phyloP scores from a whole-genome alignment of 192 early-diverging fungal genomes.

The Coemansia sp. region DNA sequence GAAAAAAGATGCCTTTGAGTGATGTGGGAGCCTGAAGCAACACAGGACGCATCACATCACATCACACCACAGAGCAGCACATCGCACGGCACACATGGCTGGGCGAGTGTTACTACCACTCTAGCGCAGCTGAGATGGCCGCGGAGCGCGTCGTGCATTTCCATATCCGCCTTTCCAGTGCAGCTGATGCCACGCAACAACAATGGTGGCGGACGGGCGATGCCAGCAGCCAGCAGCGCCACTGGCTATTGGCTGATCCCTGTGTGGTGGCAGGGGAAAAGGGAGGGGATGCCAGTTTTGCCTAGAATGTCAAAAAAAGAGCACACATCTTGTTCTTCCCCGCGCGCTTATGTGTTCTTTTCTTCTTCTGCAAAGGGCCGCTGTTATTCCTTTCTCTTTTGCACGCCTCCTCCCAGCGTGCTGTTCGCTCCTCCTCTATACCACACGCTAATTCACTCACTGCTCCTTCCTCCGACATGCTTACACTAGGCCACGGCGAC shows the following conservation, averaged over 20 bases:
- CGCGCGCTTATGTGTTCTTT: not conserved
- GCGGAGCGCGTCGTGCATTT: not conserved
- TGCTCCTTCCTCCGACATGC: conserved; percentile 13
- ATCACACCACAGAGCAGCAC: not conserved
- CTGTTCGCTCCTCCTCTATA: not conserved
- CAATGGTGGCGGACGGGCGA: conserved; percentile 1
- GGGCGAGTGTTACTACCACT: not conserved
- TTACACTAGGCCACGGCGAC: conserved; percentile 48
- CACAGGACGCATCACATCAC: not conserved
- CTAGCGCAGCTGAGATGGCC: not conserved
- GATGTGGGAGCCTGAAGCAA: too few relatives aligned
- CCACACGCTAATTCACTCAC: not conserved
- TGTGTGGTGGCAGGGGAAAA: not conserved
- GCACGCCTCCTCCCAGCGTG: not conserved
- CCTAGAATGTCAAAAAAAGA: not conserved
- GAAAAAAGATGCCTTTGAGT: not conserved
- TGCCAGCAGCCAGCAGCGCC: conserved; percentile 7
- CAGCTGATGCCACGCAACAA: conserved; percentile 1
- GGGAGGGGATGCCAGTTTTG: not conserved
- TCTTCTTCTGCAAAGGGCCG: not conserved
- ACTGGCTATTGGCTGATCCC: conserved; percentile 2
- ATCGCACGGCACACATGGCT: not conserved
- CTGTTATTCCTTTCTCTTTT: not conserved
- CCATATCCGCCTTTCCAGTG: conserved; percentile 3
- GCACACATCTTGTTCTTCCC: not conserved